Conservation (phyloP, 2,329 filamentous ascomycete genomes). For the Berkeleyomyces rouxiae region DNA sequence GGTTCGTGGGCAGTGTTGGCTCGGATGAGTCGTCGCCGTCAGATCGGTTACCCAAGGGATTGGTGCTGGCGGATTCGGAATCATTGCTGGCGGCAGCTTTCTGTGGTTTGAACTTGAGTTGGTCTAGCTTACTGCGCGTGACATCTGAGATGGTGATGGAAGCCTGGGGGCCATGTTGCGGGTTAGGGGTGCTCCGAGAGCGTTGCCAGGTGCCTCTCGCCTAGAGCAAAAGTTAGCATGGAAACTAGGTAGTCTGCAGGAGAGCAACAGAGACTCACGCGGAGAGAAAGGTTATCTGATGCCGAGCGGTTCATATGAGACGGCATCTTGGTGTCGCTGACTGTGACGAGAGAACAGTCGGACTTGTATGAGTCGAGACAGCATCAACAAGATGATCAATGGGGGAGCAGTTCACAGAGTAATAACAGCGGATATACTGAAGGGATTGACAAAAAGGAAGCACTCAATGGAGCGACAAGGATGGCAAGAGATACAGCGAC, state of each 20-base stretch:
- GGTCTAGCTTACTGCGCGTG: slow-evolving; percentile 43
- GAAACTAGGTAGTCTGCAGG: slow-evolving; percentile 19
- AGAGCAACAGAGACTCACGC: slow-evolving; percentile 15
- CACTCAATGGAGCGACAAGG: too few species aligned
- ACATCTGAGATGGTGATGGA: slow-evolving; percentile 32
- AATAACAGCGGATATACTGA: neutral
- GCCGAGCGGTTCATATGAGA: slow-evolving; percentile 4
- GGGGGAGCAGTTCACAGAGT: neutral
- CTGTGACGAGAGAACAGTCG: slow-evolving; percentile 26
- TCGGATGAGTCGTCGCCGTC: slow-evolving; percentile 7
- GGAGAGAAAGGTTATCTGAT: slow-evolving; percentile 5
- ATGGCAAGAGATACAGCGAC: too few species aligned
- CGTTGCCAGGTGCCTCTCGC: slow-evolving; percentile 31
- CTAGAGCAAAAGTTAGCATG: slow-evolving; percentile 8
- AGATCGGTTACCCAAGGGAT: neutral
- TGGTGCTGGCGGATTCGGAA: slow-evolving; percentile 14
- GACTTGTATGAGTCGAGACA: slow-evolving; percentile 14
- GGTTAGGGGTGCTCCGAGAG: slow-evolving; percentile 27
- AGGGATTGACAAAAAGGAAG: neutral
- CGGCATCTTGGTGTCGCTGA: slow-evolving; percentile 18
- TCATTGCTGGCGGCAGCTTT: slow-evolving; percentile 15
- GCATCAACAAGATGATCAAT: slow-evolving; percentile 14
- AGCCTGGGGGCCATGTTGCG: neutral
- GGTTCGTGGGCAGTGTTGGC: slow-evolving; percentile 15
- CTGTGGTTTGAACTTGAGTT: slow-evolving; percentile 35